A percentile compares a stretch with the other conserved stretches of the same genome.
phyloP scores from a whole-genome alignment of 106 monocot species.

The Agapanthus africanus region DNA sequence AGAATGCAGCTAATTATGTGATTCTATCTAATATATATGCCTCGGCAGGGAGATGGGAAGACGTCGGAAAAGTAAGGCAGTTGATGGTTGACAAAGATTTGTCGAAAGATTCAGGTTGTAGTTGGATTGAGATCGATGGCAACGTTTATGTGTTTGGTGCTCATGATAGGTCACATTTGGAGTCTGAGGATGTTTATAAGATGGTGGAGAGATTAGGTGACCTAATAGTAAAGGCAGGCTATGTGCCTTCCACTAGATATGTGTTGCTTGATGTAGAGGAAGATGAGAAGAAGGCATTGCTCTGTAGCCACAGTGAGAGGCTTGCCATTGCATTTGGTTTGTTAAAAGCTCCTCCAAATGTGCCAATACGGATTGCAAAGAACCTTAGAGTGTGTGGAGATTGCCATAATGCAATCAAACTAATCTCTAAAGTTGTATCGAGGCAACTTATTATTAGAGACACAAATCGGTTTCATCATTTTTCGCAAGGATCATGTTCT shows the following conservation, averaged over 20 bases:
- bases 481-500: constrained; percentile 30
- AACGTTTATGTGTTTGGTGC: constrained; percentile 36
- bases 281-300: constrained; percentile 31
- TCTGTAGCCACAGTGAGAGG: constrained; percentile 44
- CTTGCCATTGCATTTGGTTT: constrained; percentile 47
- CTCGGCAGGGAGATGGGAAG: constrained; percentile 32
- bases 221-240: constrained; percentile 24
- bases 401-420: constrained; percentile 37
- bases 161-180: constrained; percentile 30
- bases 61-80: constrained; percentile 26
- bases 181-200: constrained; percentile 21
- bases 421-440: constrained; percentile 30
- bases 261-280: constrained; percentile 38
- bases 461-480: constrained; percentile 36
- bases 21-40: constrained; percentile 48
- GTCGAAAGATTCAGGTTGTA: constrained; percentile 27
- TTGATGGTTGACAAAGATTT: constrained; percentile 28
- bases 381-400: constrained; percentile 34
- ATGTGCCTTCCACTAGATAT: constrained; percentile 26
- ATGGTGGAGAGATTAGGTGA: constrained; percentile 20
- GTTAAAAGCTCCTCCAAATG: constrained; percentile 23
- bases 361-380: constrained; percentile 39
- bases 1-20: constrained; percentile 38
- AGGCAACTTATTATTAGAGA: constrained; percentile 30
- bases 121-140: constrained; percentile 42